Conservation (phyloP, 108 stramenopile genomes). For the Bacterosira constricta region DNA sequence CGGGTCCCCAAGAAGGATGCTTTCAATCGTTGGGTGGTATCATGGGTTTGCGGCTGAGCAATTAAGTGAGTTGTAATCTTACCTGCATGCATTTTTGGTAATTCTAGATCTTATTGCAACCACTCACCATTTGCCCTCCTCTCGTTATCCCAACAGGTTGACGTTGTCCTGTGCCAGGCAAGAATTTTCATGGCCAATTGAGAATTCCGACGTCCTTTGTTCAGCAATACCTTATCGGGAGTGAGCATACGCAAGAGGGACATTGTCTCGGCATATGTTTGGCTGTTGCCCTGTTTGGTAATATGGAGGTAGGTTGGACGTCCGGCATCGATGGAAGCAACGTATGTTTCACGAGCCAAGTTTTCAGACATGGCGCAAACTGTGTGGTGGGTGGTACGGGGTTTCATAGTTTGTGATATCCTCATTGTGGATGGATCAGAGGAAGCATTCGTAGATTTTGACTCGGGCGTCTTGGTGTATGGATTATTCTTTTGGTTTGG, state of each 20-base stretch:
- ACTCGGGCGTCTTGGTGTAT: conserved; percentile 3
- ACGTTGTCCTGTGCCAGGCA: no score
- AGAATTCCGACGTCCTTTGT: conserved; percentile 82
- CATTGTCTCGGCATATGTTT: conserved; percentile 85
- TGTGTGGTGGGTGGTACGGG: conserved; percentile 49
- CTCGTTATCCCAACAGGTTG: no score
- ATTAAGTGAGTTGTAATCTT: no score
- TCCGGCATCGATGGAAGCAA: conserved; percentile 78
- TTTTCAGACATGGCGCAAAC: conserved; percentile 86
- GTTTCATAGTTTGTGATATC: background rate
- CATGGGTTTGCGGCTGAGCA: no score
- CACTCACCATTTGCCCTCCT: no score
- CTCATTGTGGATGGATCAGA: background rate
- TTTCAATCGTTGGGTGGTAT: no score
- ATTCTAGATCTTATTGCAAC: no score
- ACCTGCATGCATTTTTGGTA: no score
- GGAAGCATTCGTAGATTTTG: background rate
- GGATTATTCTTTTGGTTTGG: conserved; percentile 8
- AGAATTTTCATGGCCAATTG: conserved; percentile 73
- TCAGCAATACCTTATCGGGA: conserved; percentile 84
- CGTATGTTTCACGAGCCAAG: conserved; percentile 86
- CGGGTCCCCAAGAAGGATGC: no score
- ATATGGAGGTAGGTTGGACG: conserved; percentile 68
- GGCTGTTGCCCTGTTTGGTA: conserved; percentile 87
- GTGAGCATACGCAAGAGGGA: conserved; percentile 68